Evolutionary conservation across 106 monocot genomes (phyloP), one percentile per base, ranked within the genome.

Genomic region (Gastrodia elata): DNA sequence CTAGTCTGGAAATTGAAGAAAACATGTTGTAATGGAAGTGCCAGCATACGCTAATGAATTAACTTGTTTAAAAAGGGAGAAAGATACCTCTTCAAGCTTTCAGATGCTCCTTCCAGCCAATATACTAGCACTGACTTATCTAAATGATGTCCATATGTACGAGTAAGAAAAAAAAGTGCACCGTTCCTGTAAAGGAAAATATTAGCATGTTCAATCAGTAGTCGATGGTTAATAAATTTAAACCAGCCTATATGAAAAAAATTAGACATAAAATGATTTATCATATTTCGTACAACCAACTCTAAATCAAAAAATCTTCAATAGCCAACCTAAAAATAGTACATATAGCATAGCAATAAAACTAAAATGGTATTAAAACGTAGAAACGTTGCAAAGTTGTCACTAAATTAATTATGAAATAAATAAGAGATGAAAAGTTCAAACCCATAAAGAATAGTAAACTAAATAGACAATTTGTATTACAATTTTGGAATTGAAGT

Each of bases 121-220:
- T 78, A 36, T 15, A 85, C 82, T 65, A 96, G 40, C 24, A 80
- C 38, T 82, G 80, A 44, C 55, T 83, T 85, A 38, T 87, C 81
- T 16, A 96, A 58, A 68, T 79, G 74, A 46, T n/a, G 55, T 33
- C 87, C 85, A 83, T 85, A 91, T 36, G 78, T 76, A 71, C 64
- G 85, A 69, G 91, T 75, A 76, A 94, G 84, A 86, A 84, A 87
- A 78, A 40, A 90, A 76, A 88, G 82, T 36, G 86, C 70, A 72
- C 87, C 82, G 72, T 73, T 86, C 92, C 95, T 96, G 84, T 32
- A 59, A 4, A 32, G 61, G 59, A 33, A 41, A 40, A n/a, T 58
- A 64, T 11, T 64, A 11, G 34, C 26, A 57, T 57, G 30, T 8
- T 30, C 30, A 61, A 30, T 11, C 30, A 61, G 10, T 28, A 61